A percentile compares a stretch with the other conserved stretches of the same genome.
Conservation (phyloP, 331 rosid species). For the Quercus tomentella region DNA sequence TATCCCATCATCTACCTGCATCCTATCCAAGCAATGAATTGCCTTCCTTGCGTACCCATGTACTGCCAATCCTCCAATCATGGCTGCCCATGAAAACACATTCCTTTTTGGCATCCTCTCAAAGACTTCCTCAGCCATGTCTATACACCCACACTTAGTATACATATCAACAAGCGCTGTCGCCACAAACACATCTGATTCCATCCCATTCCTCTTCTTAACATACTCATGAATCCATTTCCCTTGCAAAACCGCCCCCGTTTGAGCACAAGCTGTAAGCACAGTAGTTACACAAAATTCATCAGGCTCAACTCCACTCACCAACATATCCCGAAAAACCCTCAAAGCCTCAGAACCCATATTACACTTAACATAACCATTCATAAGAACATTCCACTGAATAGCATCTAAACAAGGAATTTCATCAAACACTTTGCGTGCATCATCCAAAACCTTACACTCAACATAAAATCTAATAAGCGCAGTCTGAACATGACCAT, state of each 20-base stretch:
- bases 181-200: slow-evolving; percentile 20
- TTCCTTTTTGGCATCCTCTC: slow-evolving; percentile 32
- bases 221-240: slow-evolving; percentile 39
- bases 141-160: slow-evolving; percentile 40
- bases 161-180: slow-evolving; percentile 44
- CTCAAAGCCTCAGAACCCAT: slow-evolving; percentile 31
- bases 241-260: slow-evolving; percentile 38
- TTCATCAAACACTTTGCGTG: slow-evolving; percentile 38
- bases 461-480: slow-evolving; percentile 15
- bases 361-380: slow-evolving; percentile 25
- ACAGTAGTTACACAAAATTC: slow-evolving; percentile 34
- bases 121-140: slow-evolving; percentile 35
- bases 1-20: slow-evolving; percentile 33
- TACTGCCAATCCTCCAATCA: slow-evolving; percentile 35
- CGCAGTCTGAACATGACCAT: slow-evolving; percentile 31
- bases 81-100: slow-evolving; percentile 44
- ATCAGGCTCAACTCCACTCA: slow-evolving; percentile 22
- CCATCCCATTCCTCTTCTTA: slow-evolving; percentile 24
- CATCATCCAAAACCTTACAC: slow-evolving; percentile 27
- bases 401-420: slow-evolving; percentile 29
- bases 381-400: slow-evolving; percentile 44
- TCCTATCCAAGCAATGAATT: slow-evolving; percentile 27
- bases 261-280: slow-evolving; percentile 31
- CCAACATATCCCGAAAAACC: slow-evolving; percentile 24
- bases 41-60: slow-evolving; percentile 29